Conservation (phyloP, 2,329 filamentous ascomycete genomes). For the Boeremia exigua region DNA sequence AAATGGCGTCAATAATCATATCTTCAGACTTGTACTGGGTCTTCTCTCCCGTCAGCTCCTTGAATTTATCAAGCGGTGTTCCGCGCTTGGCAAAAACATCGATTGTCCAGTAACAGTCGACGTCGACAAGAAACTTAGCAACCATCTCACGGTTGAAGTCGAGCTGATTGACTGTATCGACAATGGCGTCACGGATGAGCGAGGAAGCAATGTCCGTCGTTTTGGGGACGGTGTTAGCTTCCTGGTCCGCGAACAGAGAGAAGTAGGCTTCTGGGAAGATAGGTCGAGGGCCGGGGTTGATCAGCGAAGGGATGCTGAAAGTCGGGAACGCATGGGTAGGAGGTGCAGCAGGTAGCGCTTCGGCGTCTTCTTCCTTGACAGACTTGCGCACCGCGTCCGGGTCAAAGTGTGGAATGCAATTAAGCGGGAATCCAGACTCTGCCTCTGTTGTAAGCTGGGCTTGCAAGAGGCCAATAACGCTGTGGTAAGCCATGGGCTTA, state of each 20-base stretch:
- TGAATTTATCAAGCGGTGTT: conserved; percentile 88
- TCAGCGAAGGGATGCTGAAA: conserved; percentile 75
- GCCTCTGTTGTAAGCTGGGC: conserved; percentile 83
- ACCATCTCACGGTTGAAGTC: conserved; percentile 89
- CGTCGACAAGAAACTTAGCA: conserved; percentile 87
- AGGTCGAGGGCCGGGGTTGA: conserved; percentile 74
- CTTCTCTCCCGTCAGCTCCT: conserved; percentile 67
- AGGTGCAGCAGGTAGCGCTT: conserved; percentile 58
- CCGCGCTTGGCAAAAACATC: conserved; percentile 92
- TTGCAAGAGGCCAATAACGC: conserved; percentile 81
- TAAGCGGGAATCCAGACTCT: conserved; percentile 74
- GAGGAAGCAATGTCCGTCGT: conserved; percentile 78
- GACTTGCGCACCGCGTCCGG: conserved; percentile 58
- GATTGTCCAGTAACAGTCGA: conserved; percentile 92
- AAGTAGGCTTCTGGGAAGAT: conserved; percentile 94
- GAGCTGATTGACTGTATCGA: conserved; percentile 92
- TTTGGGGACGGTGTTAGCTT: conserved; percentile 85
- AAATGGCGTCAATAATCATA: conserved; percentile 95
- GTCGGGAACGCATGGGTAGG: conserved; percentile 78
- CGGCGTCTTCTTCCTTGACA: conserved; percentile 55
- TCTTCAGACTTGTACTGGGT: conserved; percentile 98
- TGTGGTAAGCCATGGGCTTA: conserved; percentile 69
- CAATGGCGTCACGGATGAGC: conserved; percentile 81
- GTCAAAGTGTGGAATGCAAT: conserved; percentile 65
- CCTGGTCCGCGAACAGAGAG: conserved; percentile 88